Percentiles rank a stretch among this genome's conserved stretches.
Evolutionary conservation across 768 basidiomycete genomes (phyloP).

Genomic region (Daedalea quercina): DNA sequence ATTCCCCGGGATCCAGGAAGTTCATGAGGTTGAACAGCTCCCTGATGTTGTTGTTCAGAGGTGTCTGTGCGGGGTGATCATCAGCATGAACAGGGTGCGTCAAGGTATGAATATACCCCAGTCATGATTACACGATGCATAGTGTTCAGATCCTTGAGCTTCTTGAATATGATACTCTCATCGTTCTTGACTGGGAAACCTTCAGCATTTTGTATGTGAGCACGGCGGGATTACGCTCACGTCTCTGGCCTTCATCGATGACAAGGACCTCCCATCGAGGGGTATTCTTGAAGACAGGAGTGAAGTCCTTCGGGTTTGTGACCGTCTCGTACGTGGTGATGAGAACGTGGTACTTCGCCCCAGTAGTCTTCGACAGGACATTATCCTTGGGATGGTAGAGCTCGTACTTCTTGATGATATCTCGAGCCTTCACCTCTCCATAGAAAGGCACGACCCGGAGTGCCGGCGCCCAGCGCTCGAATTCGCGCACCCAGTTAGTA

Average conservation of each 20-base stretch:
- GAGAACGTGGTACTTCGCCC: conserved; percentile 79
- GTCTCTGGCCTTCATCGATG: conserved; percentile 88
- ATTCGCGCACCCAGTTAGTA: conserved; percentile 92
- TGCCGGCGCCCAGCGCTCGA: conserved; percentile 77
- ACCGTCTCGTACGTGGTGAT: conserved; percentile 92
- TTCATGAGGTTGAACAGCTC: conserved; percentile 98
- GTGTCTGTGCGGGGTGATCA: conserved; percentile 54
- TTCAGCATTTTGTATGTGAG: not conserved
- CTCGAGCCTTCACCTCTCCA: conserved; percentile 74
- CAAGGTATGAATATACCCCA: conserved; percentile 42
- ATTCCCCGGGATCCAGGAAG: conserved; percentile 77
- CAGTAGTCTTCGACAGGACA: conserved; percentile 27
- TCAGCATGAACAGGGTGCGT: not conserved
- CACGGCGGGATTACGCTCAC: conserved; percentile 38
- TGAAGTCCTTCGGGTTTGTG: conserved; percentile 60
- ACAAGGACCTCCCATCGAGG: conserved; percentile 91
- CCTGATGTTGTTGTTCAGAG: conserved; percentile 93
- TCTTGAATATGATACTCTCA: conserved; percentile 69
- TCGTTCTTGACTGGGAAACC: conserved; percentile 71
- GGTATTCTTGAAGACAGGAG: conserved; percentile 69
- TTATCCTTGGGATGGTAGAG: conserved; percentile 46
- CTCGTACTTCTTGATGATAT: conserved; percentile 78
- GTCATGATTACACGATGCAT: conserved; percentile 86
- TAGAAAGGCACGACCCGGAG: conserved; percentile 79
- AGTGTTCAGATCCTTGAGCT: conserved; percentile 71